A percentile compares a stretch with the other conserved stretches of the same genome.
Conservation (phyloP, 139 green algal genomes). For the Medakamo hakoo region DNA sequence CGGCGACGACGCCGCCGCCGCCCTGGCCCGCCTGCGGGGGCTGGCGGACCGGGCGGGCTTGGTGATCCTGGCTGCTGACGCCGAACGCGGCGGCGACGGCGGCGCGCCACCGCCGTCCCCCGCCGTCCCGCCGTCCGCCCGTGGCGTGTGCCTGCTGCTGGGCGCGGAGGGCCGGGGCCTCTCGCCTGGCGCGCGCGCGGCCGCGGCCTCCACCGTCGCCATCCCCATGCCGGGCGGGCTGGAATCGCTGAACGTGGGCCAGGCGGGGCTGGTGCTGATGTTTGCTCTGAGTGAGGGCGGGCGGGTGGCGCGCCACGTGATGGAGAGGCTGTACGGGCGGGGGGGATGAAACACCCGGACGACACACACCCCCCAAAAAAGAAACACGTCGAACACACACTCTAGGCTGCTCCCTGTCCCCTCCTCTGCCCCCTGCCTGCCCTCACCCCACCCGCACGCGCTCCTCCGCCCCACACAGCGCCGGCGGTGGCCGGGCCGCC, state of each 20-base stretch:
- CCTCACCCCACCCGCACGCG: too few species aligned
- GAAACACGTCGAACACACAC: too few species aligned
- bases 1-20: not conserved
- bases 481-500: too few species aligned
- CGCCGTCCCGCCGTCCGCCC: not conserved
- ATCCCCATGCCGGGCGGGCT: constrained; percentile 51
- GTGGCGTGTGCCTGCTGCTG: constrained; percentile 43
- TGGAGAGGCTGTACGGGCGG: not conserved
- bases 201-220: constrained; percentile 19
- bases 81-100: constrained; percentile 3
- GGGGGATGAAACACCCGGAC: not conserved
- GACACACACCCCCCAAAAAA: too few species aligned
- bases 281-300: constrained; percentile 14
- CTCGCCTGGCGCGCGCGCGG: constrained; percentile 3
- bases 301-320: not conserved
- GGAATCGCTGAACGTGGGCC: constrained; percentile 67
- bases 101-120: not conserved
- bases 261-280: constrained; percentile 47
- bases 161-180: constrained; percentile 64
- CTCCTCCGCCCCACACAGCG: too few species aligned
- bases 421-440: too few species aligned
- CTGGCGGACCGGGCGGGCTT: constrained; percentile 10
- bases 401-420: too few species aligned
- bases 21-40: constrained; percentile 15
- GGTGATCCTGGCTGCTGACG: constrained; percentile 31